Evolutionary conservation across 1,139 yeast species (phyloP).

Genomic region (Lodderomyces oxycetoniae): DNA sequence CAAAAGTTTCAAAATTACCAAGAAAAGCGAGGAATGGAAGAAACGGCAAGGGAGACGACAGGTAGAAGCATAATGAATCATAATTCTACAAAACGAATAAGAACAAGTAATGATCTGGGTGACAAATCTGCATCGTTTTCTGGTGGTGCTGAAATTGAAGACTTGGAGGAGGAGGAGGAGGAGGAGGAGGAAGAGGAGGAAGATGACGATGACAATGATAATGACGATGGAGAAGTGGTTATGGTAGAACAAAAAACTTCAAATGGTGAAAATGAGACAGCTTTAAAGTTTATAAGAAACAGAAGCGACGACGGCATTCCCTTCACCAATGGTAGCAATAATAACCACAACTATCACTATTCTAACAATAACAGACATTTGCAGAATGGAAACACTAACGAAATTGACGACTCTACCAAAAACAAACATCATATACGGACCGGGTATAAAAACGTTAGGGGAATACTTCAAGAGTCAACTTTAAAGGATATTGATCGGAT

Average conservation of each 20-base stretch:
- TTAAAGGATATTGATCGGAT: conserved; percentile 11
- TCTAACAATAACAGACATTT: neutral
- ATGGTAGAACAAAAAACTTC: conserved; percentile 2
- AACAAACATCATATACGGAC: neutral
- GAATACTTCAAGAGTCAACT: conserved; percentile 10
- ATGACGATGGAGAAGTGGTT: conserved; percentile 7
- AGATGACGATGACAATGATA: conserved; percentile 10
- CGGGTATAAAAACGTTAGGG: conserved; percentile 1
- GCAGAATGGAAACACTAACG: neutral
- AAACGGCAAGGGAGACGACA: conserved; percentile 33
- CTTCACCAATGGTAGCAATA: neutral
- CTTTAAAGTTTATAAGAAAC: neutral
- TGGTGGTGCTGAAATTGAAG: conserved; percentile 11
- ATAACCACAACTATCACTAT: neutral
- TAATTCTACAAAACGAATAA: conserved; percentile 8
- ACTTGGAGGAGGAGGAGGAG: conserved; percentile 13
- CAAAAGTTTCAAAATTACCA: conserved; percentile 19
- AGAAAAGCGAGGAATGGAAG: conserved; percentile 39
- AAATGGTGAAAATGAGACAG: conserved; percentile 4
- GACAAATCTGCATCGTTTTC: neutral
- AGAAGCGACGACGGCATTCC: too few relatives aligned
- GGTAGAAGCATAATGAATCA: conserved; percentile 22
- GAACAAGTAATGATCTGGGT: conserved; percentile 4
- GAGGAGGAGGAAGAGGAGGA: conserved; percentile 4
- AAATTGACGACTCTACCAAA: neutral